Evolutionary conservation across 2,329 filamentous ascomycete genomes (phyloP), one percentile per base, ranked within the genome.

Genomic region (Colletotrichum gloeosporioides): DNA sequence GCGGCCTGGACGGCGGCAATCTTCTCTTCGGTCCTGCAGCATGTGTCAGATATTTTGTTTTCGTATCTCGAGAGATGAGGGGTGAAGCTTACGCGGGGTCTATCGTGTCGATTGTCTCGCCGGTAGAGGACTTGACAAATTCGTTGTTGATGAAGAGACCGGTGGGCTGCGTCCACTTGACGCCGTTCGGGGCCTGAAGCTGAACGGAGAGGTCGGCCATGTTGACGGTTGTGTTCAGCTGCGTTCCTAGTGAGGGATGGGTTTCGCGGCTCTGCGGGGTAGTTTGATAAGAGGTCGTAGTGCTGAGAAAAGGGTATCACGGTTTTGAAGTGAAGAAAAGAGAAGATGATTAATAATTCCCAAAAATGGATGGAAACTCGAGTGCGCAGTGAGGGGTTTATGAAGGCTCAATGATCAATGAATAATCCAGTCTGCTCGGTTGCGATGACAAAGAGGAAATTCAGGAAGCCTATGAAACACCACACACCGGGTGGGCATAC

Each of bases 141-240:
- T 94, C 92, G 76, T 95, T 95, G 87, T 95, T 94, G 86, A 95
- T 95, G 85, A 95, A 95, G 8, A 95, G 88, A 12, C 94, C 94
- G 16, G 90, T 90, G 13, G 93, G 92, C 83, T 94, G 92, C 32
- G 85, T 87, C 80, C 94, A 94, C 79, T 91, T 92, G 80, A 87
- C 89, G 79, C 93, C 94, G 84, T 95, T 95, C 13, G 93, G 93
- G 73, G 93, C 92, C 10, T 90, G 93, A 71, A 95, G 88, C 80
- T 94, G 89, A 77, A 90, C 84, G 10, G 73, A 74, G 18, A 79
- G 74, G 39, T 71, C 71, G 31, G 78, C 73, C 76, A 78, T 77
- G 3, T 15, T 36, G 68, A 29, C 8, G 57, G 16, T 25, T 13
- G 44, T 53, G 10, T 12, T 53, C 44, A 53, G 44, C 25, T 6